Evolutionary conservation across 1,139 yeast species (phyloP), one percentile per base, ranked within the genome.

Genomic region (Zygosaccharomyces pseudobailii): DNA sequence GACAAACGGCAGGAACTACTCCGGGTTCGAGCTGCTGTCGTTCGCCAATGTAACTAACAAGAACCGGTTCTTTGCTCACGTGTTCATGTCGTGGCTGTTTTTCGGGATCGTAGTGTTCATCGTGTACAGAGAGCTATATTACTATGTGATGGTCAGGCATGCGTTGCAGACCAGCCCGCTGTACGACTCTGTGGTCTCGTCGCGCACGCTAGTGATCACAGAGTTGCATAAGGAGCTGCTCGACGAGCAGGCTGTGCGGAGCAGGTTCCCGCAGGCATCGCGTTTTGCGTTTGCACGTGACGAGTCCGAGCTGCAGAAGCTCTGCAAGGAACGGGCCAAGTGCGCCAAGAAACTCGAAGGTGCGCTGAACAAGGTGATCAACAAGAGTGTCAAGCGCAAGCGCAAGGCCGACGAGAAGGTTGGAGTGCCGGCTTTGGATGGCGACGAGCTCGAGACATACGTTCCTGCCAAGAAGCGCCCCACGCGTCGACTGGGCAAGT

Each of bases 111-210:
- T 81, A 22, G 62, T 82, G 42, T 84, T 79, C 59, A 71, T 82
- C 55, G 75, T 85, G 51, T 84, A 83, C 71, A 77, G 87, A 61
- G 94, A 85, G 67, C 69, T 84, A 65, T 79, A 78, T 37, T 82
- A 80, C 64, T 85, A 82, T 61, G 72, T 79, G 45, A 75, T 86
- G 10, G 74, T 83, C 57, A 79, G 87, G 70, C 85, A 82, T 55
- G 82, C 82, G 19, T 63, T 79, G 30, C 83, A 82, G 65, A 76
- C 90, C 10, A 79, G 88, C 8, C 90, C 92, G 10, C 70, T 80
- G 52, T 84, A 83, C 58, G 85, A 84, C 54, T 81, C 84, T 3
- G 68, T 80, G 54, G 67, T 83, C 43, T 76, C 85, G 9, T 78
- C 88, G 3, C 76, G 89, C 66, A 82, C 87, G 4, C 74, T 85